These are phyloP conservation scores for Auxenochlorella pyrenoidosa DNA, from an alignment of 139 green algal genomes.

Conservation along the genomic window DNA sequence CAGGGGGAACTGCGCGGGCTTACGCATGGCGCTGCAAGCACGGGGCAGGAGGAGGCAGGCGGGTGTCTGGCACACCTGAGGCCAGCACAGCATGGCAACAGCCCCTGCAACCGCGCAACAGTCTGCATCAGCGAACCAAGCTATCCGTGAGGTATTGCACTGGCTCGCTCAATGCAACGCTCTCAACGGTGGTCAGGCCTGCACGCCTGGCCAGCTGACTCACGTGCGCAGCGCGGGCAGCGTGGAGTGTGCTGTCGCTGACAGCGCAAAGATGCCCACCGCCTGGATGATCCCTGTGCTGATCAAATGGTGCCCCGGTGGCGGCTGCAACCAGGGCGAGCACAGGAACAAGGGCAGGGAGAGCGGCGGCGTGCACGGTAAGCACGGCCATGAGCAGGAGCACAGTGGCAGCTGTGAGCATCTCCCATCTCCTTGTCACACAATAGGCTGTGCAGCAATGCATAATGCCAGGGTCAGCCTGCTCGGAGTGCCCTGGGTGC, in stretches of 20 bases:
- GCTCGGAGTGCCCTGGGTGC: background rate
- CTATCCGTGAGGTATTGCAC: too few species aligned
- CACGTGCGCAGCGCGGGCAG: slow-evolving; percentile 58
- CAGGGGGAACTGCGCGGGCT: slow-evolving; percentile 39
- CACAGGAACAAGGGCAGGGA: background rate
- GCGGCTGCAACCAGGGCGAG: slow-evolving; percentile 3
- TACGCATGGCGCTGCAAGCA: slow-evolving; percentile 45
- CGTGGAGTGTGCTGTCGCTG: slow-evolving; percentile 60
- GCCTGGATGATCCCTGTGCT: slow-evolving; percentile 40
- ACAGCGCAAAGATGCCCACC: slow-evolving; percentile 63
- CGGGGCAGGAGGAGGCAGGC: too few species aligned
- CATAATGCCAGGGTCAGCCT: too few species aligned
- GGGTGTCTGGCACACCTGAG: too few species aligned
- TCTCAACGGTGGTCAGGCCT: background rate
- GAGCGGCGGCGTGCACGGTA: background rate
- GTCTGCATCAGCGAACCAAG: too few species aligned
- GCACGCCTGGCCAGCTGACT: background rate
- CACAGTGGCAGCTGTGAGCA: background rate
- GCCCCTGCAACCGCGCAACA: too few species aligned
- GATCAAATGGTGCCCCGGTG: slow-evolving; percentile 10
- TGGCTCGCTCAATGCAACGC: too few species aligned
- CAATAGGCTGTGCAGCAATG: too few species aligned
- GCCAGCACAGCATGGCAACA: too few species aligned
- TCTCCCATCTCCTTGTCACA: too few species aligned
- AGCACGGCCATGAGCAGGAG: background rate